Percentiles rank a stretch among this genome's conserved stretches.
These are phyloP conservation scores for Paraphoma sp. DNA, from an alignment of 2,329 filamentous ascomycete genomes.

Conservation along the genomic window DNA sequence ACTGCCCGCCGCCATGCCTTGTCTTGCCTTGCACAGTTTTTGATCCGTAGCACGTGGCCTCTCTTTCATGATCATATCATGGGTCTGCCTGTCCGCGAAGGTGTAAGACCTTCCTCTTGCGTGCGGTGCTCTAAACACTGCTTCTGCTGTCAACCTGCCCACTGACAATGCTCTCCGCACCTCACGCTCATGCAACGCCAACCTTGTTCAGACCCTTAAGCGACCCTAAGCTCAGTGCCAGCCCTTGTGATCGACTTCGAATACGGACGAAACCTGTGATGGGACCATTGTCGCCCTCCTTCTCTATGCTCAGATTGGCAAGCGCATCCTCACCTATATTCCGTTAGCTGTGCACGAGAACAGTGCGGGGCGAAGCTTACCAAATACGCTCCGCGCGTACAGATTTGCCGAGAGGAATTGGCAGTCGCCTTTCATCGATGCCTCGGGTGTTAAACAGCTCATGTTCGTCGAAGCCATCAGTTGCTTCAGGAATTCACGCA, in stretches of 20 bases:
- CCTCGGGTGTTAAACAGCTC: slow-evolving; percentile 96
- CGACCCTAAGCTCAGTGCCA: slow-evolving; percentile 91
- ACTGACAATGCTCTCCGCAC: background rate
- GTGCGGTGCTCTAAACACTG: background rate
- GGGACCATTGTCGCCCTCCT: slow-evolving; percentile 92
- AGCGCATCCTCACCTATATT: slow-evolving; percentile 90
- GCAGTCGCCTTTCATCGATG: slow-evolving; percentile 94
- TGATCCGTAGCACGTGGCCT: background rate
- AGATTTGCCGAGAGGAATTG: slow-evolving; percentile 97
- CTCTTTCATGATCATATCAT: no score
- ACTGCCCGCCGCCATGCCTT: no score
- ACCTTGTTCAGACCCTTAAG: slow-evolving; percentile 83
- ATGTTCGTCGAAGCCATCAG: slow-evolving; percentile 99
- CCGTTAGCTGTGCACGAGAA: slow-evolving; percentile 7
- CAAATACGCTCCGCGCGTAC: slow-evolving; percentile 96
- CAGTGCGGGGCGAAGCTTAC: slow-evolving; percentile 65
- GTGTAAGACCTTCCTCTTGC: slow-evolving; percentile 11
- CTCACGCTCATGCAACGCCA: slow-evolving; percentile 29
- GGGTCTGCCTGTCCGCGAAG: no score
- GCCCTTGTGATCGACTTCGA: slow-evolving; percentile 92
- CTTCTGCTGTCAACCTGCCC: background rate
- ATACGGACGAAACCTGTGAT: slow-evolving; percentile 98
- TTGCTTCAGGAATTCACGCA: slow-evolving; percentile 90
- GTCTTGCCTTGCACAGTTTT: background rate
- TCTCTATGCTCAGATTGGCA: slow-evolving; percentile 96